Evolutionary conservation across 2,329 filamentous ascomycete genomes (phyloP), one percentile per base, ranked within the genome.

Genomic region (Fusarium marasasianum): DNA sequence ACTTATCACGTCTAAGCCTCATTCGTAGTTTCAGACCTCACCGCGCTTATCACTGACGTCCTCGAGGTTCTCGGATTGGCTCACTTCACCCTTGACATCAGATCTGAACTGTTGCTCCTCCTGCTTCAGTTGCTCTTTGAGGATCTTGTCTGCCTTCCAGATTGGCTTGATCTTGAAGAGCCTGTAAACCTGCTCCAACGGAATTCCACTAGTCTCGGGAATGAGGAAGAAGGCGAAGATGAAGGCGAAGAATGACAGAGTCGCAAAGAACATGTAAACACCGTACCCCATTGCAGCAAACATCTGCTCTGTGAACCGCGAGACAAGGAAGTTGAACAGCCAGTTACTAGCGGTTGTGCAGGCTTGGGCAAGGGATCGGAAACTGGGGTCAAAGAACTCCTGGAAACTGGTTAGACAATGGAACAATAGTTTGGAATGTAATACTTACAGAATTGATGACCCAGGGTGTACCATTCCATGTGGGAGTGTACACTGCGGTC

Each of bases 401-500:
- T 68, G 4, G 4, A 41, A 10, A 2, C 3, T 29, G 4, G 33
- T 68, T 12, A 68, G 47, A 17, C 26, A 3, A 6, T 20, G 6
- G 3, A 33, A 18, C 2, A 18, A 5, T 4, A 7, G 1, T 3
- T n/a, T 3, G 10, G 3, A 24, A 5, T 18, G 5, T 14, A 15
- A 8, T 7, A 33, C 63, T 29, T 43, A 68, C 66, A 24, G 66
- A 68, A 22, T 68, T 68, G 20, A 68, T 68, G 17, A 91, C 89
- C 90, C 90, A 91, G 0, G 89, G 90, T 0, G 88, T 90, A 9
- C 88, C 88, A 71, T 90, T 90, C 88, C 88, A 90, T 0, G 86
- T 84, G 0, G 85, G 88, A 0, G 88, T 91, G 78, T 91, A 91
- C 70, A 88, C 74, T 18, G 74, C 74, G 1, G 74, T 76, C 88